Conservation (phyloP, 2,329 filamentous ascomycete genomes). For the Penicillium vulpinum region DNA sequence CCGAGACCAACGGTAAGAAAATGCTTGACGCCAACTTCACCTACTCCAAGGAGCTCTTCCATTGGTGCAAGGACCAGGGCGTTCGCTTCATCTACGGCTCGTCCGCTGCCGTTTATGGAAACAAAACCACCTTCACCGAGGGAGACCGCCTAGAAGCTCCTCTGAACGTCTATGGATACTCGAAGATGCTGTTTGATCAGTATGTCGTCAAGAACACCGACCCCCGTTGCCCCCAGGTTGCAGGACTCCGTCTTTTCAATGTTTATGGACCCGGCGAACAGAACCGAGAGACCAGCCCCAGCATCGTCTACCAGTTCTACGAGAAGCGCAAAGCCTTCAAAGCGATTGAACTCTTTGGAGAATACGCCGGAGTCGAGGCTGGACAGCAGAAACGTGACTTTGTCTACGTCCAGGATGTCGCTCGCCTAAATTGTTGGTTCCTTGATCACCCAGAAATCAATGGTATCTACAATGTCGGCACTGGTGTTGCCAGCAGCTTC, state of each 20-base stretch:
- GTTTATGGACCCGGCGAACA: constrained; percentile 6
- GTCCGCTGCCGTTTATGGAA: constrained; percentile 1
- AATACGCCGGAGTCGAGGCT: constrained; percentile 4
- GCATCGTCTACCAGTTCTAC: constrained; percentile 2
- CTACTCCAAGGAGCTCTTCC: constrained; percentile 6
- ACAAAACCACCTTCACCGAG: background rate
- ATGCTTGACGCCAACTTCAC: constrained; percentile 4
- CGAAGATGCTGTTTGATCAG: constrained; percentile 4
- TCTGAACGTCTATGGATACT: constrained; percentile 1
- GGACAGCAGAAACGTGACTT: constrained; percentile 7
- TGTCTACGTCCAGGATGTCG: constrained; percentile 7
- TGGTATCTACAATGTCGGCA: constrained; percentile 8
- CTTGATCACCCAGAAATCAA: constrained; percentile 3
- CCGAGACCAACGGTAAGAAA: background rate
- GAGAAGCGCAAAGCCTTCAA: constrained; percentile 2
- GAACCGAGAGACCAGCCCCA: background rate
- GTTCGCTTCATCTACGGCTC: constrained; percentile 9
- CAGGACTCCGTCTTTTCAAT: constrained; percentile 2
- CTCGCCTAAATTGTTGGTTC: constrained; percentile 9
- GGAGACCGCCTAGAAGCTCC: background rate
- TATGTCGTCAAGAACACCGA: background rate
- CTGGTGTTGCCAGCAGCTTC: constrained; percentile 3
- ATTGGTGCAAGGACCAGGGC: background rate
- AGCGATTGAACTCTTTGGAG: constrained; percentile 4
- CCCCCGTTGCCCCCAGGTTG: background rate